Percentiles rank a stretch among this genome's conserved stretches.
Conservation (phyloP, 371 early-diverging fungal species). For the Rhizopus arrhizus region DNA sequence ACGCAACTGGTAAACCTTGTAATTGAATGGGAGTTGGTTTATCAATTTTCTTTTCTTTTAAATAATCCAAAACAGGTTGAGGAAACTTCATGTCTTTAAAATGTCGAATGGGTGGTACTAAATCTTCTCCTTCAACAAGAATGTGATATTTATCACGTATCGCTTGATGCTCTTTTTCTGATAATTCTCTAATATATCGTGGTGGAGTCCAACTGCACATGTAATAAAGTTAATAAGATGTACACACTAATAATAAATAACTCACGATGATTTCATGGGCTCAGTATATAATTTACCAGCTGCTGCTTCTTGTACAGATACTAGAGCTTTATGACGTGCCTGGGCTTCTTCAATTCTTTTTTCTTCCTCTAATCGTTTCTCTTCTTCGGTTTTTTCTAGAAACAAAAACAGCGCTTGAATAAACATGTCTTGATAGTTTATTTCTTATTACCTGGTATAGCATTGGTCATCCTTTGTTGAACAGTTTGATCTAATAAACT, state of each 20-base stretch:
- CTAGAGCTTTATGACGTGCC: conserved; percentile 75
- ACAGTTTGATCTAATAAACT: conserved; percentile 87
- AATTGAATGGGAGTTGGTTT: conserved; percentile 98
- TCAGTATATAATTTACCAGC: conserved; percentile 85
- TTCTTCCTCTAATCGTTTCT: conserved; percentile 85
- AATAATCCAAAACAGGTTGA: conserved; percentile 75
- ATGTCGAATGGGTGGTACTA: conserved; percentile 75
- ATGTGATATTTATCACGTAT: conserved; percentile 73
- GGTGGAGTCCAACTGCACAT: conserved; percentile 79
- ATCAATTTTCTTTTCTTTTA: conserved; percentile 80
- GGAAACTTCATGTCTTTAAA: conserved; percentile 82
- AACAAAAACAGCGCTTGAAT: background rate
- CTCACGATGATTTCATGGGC: conserved; percentile 76
- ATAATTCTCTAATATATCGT: conserved; percentile 59
- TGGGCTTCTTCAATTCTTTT: conserved; percentile 82
- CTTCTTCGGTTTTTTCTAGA: conserved; percentile 60
- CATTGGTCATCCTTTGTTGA: conserved; percentile 67
- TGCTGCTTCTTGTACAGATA: conserved; percentile 87
- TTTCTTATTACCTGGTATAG: conserved; percentile 40
- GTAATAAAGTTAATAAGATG: background rate
- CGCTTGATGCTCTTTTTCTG: conserved; percentile 54
- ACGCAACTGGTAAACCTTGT: conserved; percentile 85
- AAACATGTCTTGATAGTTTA: background rate
- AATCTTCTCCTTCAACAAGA: conserved; percentile 71
- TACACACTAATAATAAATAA: conserved; percentile 2